Evolutionary conservation across 352 stramenopile species (phyloP).

Genomic region (Globisporangium okanoganense): DNA sequence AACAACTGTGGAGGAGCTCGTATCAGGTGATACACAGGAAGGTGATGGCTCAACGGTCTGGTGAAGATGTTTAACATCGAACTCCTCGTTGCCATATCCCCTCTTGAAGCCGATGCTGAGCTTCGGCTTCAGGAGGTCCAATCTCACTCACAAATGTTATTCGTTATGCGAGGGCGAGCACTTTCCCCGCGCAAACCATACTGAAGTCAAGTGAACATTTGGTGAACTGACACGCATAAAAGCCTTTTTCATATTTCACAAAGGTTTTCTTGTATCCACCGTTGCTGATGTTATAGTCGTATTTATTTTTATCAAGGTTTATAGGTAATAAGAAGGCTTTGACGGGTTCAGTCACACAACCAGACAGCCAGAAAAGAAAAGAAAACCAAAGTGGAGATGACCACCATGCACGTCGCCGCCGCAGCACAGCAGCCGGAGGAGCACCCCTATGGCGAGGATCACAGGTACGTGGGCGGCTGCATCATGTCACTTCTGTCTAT

Average conservation of each 20-base stretch:
- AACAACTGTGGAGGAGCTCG: neutral
- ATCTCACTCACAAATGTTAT: neutral
- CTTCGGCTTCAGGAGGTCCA: neutral
- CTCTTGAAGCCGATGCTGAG: neutral
- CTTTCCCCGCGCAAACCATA: neutral
- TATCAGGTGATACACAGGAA: too few species aligned
- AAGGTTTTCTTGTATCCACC: neutral
- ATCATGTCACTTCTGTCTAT: neutral
- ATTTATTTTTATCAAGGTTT: neutral
- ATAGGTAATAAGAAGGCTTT: neutral
- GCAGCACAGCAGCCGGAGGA: constrained; percentile 6
- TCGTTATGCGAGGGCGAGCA: neutral
- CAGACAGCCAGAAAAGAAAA: constrained; percentile 1
- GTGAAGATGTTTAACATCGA: too few species aligned
- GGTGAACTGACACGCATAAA: neutral
- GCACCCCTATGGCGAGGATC: constrained; percentile 8
- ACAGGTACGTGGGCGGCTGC: constrained; percentile 9
- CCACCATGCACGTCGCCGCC: constrained; percentile 2
- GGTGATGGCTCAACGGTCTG: too few species aligned
- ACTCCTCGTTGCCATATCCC: too few species aligned
- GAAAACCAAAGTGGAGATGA: constrained; percentile 4
- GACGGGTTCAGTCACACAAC: constrained; percentile 4
- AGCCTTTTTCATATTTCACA: neutral
- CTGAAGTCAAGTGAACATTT: neutral
- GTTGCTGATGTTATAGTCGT: neutral